Evolutionary conservation across 129 eudicot genomes (phyloP), one percentile per base, ranked within the genome.

Genomic region (Logfia minima): DNA sequence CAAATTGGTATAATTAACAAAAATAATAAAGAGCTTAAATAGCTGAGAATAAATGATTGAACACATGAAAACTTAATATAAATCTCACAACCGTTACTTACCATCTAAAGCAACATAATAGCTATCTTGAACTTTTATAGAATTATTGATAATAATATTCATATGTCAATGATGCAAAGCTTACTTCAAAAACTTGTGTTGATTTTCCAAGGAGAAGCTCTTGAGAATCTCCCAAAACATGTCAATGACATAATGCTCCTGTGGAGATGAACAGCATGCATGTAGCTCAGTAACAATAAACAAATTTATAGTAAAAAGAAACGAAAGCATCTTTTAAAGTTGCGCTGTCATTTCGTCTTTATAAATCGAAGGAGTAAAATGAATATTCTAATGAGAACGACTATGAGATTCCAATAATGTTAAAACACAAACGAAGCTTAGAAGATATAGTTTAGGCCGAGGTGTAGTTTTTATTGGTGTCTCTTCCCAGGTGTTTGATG

Each of bases 241-340:
- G 61, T 91, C 87, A 77, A 94, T 91, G 22, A 91, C 97, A 86
- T 94, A 94, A 85, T 94, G 99, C 72, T 91, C 99, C 98, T 94
- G 93, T 73, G 63, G 24, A 29, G 78, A 65, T 28, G 21, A 81
- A 83, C 24, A 82, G 21, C 17, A 52, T 32, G 73, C 23, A 66
- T 65, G 81, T 75, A 82, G 56, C 51, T 69, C 56, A 58, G 77
- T 72, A 61, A 39, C 73, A 55, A 13, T 10, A 43, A 41, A 41
- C 48, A 41, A 10, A 9, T n/a, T n/a, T 8, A 41, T 41, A 41
- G 14, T 41, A 41, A 41, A 9, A 41, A 9, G 3, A 41, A 41
- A 41, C 14, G 4, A 41, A 9, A 41, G 48, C 48, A 41, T 41
- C 48, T 41, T 41, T 9, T 41, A 2, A 41, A 41, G 48, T 41